Percentiles rank a stretch among this genome's conserved stretches.
Evolutionary conservation across 805 yeast species (phyloP).

Genomic region (Wickerhamomyces hampshirensis): DNA sequence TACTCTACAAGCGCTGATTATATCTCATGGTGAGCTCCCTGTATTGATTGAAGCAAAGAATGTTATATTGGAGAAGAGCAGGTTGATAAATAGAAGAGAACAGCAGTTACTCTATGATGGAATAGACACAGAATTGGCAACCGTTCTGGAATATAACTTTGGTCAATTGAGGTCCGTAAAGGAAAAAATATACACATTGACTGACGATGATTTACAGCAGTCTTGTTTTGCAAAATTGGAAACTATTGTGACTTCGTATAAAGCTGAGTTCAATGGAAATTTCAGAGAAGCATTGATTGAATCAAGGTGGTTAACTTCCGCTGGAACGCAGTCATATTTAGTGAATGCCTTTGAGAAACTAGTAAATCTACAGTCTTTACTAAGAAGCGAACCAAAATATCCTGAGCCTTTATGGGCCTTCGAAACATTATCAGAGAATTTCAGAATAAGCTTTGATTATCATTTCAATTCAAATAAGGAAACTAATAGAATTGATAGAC

Average conservation of each 20-base stretch:
- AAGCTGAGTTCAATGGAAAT: slow-evolving; percentile 4
- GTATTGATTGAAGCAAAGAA: slow-evolving; percentile 14
- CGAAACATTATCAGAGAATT: slow-evolving; percentile 39
- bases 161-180: slow-evolving; percentile 9
- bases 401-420: slow-evolving; percentile 50
- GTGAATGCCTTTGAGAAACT: slow-evolving; percentile 7
- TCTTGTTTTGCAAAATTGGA: slow-evolving; percentile 5
- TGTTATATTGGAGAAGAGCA: slow-evolving; percentile 8
- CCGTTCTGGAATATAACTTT: slow-evolving; percentile 11
- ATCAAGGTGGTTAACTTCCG: slow-evolving; percentile 17
- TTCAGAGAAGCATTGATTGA: slow-evolving; percentile 9
- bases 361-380: slow-evolving; percentile 16
- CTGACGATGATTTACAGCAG: not conserved
- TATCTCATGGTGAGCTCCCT: slow-evolving; percentile 15
- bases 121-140: slow-evolving; percentile 5
- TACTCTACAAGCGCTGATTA: slow-evolving; percentile 21
- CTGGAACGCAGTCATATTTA: slow-evolving; percentile 1
- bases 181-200: slow-evolving; percentile 1
- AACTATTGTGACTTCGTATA: slow-evolving; percentile 7
- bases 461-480: slow-evolving; percentile 44
- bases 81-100: slow-evolving; percentile 2
- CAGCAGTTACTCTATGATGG: slow-evolving; percentile 7
- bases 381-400: slow-evolving; percentile 13
- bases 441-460: slow-evolving; percentile 45
- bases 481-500: slow-evolving; percentile 42